Evolutionary conservation across 2,329 filamentous ascomycete species (phyloP), one percentile per base, ranked within the genome.

Genomic region (Nothomitra cinnamomea): DNA sequence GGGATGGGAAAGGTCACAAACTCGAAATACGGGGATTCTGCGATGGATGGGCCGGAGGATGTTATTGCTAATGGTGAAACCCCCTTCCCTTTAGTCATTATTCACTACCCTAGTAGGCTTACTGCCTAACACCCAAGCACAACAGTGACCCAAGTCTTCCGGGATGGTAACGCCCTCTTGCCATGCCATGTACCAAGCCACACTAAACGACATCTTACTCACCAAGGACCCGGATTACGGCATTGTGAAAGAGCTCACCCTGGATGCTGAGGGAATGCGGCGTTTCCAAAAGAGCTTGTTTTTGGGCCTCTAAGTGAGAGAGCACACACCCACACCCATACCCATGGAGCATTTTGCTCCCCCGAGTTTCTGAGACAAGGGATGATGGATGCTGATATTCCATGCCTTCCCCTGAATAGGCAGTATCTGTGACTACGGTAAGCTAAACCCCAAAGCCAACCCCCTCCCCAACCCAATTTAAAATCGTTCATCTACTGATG

Each of bases 401-500:
- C 45, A 5, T 49, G 10, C 15, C 19, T 35, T 17, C 38, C 35
- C 43, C 35, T 12, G 4, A 40, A 19, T 55, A 60, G 58, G 55
- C 17, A 55, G 53, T 48, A 58, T 60, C 40, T 54, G 55, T 42
- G 51, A 57, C 50, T 59, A 56, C 36, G 58, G 58, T 60, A 59
- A 58, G 54, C 24, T 24, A 17, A 32, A 17, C 43, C 43, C 24
- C n/a, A 17, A 49, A 17, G 21, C 43, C 8, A 48, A n/a, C 7
- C 12, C 22, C 43, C 25, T 28, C 45, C 45, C 19, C 45, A 17
- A n/a, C 24, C 25, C 3, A 17, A 17, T 41, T 52, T 7, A 45
- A 21, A 54, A 54, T 51, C n/a, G 35, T 35, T 41, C 36, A 52
- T 52, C 25, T 54, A 49, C 51, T 42, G 57, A 48, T 17, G 21